Evolutionary conservation across 176 grass and related monocot genomes (phyloP).

Genomic region (Aechmea fasciata): DNA sequence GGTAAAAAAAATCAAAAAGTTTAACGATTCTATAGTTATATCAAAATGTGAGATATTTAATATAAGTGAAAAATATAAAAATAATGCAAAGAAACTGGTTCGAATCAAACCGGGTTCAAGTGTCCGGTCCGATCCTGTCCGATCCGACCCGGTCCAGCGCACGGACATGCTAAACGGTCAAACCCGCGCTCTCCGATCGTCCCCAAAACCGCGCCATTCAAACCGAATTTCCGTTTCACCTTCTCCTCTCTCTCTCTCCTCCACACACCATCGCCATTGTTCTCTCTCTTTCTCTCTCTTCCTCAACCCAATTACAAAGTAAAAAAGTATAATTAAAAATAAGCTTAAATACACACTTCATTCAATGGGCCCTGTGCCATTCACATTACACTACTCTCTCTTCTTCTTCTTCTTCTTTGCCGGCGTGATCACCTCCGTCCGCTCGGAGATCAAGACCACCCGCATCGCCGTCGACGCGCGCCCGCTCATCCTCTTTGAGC

Average conservation of each 20-base stretch:
- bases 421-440: conserved; percentile 8
- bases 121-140: too few relatives aligned
- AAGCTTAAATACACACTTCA: not conserved
- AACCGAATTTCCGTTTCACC: not conserved
- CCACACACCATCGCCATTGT: conserved; percentile 4
- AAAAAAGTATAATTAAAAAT: not conserved
- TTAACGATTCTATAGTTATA: too few relatives aligned
- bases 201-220: conserved; percentile 1
- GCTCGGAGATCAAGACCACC: conserved; percentile 54
- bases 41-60: too few relatives aligned
- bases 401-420: conserved; percentile 11
- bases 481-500: conserved; percentile 62
- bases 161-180: too few relatives aligned
- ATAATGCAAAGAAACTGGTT: too few relatives aligned
- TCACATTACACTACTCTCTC: not conserved
- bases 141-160: too few relatives aligned
- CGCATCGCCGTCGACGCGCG: conserved; percentile 30
- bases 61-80: too few relatives aligned
- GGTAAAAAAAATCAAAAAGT: too few relatives aligned
- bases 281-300: not conserved
- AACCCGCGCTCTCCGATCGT: not conserved
- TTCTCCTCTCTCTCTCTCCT: not conserved
- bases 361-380: conserved; percentile 16
- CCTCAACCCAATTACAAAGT: conserved; percentile 2
- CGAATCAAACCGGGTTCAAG: too few relatives aligned